Evolutionary conservation across 169 alveolate species (phyloP), one percentile per base, ranked within the genome.

Genomic region (Plasmodium chabaudi): DNA sequence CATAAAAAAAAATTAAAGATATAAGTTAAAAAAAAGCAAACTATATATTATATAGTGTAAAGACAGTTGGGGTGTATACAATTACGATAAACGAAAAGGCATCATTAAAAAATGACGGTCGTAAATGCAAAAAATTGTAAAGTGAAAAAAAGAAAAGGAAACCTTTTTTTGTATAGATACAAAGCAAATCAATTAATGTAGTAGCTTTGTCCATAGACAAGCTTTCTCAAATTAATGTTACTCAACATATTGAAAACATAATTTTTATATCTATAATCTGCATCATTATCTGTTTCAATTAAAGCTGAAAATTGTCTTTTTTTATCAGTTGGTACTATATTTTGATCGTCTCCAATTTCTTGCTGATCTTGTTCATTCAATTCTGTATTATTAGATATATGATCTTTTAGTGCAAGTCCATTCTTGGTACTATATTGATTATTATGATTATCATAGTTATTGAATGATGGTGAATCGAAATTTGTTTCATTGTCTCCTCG

Each of bases 241-340:
- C 77, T 56, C 46, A 75, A 49, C 61, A 63, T 75, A 57, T 75
- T 75, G 13, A 75, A 59, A 47, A 75, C 51, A 39, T 75, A 75
- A 63, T 75, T 75, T 75, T 75, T 75, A 56, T 63, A 75, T 63
- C 42, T 47, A 9, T 64, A 39, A 9, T 15, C 75, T 17, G 27
- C 34, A 27, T 61, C 63, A 25, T 47, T n/a, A 9, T 73, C 21
- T 44, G 21, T 59, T 25, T 60, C 19, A 49, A n/a, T 53, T 15
- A 56, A 10, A 23, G 70, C 1, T 12, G 27, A 42, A 6, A 5
- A 47, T 51, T n/a, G 56, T 9, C 15, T 15, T 4, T 49, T 57
- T 17, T 74, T 44, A 55, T 19, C 56, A 19, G 19, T n/a, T 23
- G 42, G 6, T n/a, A 56, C 5, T 27, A 9, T 7, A 17, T 51